A percentile compares a stretch with the other conserved stretches of the same genome.
Evolutionary conservation across 768 basidiomycete species (phyloP).

Genomic region (Boletellus sp.): DNA sequence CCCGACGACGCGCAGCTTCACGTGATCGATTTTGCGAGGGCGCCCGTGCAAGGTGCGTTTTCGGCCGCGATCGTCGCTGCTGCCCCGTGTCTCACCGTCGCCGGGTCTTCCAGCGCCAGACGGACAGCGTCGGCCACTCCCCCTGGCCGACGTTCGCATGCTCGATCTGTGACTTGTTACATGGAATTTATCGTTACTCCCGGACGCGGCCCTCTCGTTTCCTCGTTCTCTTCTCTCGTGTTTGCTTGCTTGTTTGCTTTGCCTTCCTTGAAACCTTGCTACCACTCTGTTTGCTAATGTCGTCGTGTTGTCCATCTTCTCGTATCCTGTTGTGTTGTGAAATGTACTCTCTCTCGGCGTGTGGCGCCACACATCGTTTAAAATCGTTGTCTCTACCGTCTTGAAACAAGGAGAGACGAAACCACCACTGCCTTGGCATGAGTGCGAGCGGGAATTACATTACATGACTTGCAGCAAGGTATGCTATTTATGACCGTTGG

Average conservation of each 20-base stretch:
- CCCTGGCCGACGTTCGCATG: conserved; percentile 31
- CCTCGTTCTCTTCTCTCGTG: neutral
- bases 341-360: neutral
- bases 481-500: conserved; percentile 14
- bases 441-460: conserved; percentile 18
- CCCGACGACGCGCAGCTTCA: conserved; percentile 38
- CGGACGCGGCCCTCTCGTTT: too few species aligned
- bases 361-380: conserved; percentile 7
- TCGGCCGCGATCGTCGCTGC: neutral
- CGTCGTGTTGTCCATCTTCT: neutral
- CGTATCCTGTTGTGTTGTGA: neutral
- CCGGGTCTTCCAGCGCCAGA: conserved; percentile 25
- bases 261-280: conserved; percentile 1
- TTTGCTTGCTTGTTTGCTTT: neutral
- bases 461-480: conserved; percentile 21
- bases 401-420: neutral
- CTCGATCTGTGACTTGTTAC: conserved; percentile 28
- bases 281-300: conserved; percentile 3
- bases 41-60: conserved; percentile 32
- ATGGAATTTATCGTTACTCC: too few species aligned
- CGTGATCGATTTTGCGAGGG: conserved; percentile 48
- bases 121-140: conserved; percentile 31
- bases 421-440: conserved; percentile 16
- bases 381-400: neutral
- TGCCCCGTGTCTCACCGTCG: neutral